Percentiles rank a stretch among this genome's conserved stretches.
Evolutionary conservation across 371 early-diverging fungal species (phyloP).

Genomic region (Funneliformis caledonium): DNA sequence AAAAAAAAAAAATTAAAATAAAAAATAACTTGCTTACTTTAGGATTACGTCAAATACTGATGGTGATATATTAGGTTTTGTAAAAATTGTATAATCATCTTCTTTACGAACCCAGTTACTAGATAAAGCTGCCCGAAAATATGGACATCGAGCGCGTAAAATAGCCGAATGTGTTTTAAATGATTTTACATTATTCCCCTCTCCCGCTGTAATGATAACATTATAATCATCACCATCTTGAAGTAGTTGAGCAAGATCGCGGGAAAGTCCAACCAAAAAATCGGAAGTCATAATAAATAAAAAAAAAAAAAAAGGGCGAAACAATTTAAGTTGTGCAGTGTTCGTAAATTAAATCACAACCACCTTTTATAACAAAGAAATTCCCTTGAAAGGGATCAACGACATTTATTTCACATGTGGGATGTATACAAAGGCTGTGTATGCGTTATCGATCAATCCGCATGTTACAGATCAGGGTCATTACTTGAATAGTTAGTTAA

Average conservation of each 20-base stretch:
- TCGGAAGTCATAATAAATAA: constrained; percentile 2
- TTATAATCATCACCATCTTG: constrained; percentile 33
- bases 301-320: neutral
- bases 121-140: constrained; percentile 17
- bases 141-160: constrained; percentile 21
- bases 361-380: neutral
- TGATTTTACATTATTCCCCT: neutral
- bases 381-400: neutral
- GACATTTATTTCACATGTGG: neutral
- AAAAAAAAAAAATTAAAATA: neutral
- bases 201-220: constrained; percentile 25
- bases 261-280: constrained; percentile 22
- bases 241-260: constrained; percentile 16
- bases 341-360: neutral
- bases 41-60: constrained; percentile 24
- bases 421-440: neutral
- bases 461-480: neutral
- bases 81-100: neutral
- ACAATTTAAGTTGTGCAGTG: neutral
- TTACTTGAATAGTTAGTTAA: no score
- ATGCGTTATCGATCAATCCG: neutral
- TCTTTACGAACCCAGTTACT: constrained; percentile 3
- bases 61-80: constrained; percentile 30
- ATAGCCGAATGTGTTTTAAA: constrained; percentile 25
- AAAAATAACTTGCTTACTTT: neutral